Evolutionary conservation across 768 basidiomycete species (phyloP).

Genomic region (Asterophora lycoperdoides): DNA sequence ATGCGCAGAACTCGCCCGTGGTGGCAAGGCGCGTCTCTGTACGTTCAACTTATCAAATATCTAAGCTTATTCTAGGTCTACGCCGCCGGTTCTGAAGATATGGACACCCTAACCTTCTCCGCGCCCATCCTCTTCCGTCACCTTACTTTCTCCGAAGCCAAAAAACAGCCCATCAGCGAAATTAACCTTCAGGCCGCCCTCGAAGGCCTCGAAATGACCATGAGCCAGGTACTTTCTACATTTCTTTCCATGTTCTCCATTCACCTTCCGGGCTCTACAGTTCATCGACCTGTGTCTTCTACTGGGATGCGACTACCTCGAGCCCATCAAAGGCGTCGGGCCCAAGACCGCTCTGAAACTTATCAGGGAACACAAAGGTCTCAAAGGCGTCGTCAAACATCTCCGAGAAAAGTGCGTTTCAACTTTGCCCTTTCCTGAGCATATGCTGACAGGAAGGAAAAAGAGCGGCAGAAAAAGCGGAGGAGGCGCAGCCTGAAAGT

Average conservation of each 20-base stretch:
- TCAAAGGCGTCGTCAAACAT: slow-evolving; percentile 72
- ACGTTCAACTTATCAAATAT: neutral
- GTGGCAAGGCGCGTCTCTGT: slow-evolving; percentile 63
- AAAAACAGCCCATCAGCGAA: slow-evolving; percentile 94
- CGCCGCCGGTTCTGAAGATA: slow-evolving; percentile 97
- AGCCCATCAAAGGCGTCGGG: slow-evolving; percentile 96
- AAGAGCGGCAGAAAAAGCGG: slow-evolving; percentile 44
- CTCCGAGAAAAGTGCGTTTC: slow-evolving; percentile 66
- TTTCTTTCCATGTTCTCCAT: neutral
- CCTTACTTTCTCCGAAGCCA: slow-evolving; percentile 96
- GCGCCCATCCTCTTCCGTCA: slow-evolving; percentile 91
- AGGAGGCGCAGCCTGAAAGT: slow-evolving; percentile 26
- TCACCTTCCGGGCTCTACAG: slow-evolving; percentile 36
- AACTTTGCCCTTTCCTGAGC: neutral
- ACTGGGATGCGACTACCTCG: slow-evolving; percentile 96
- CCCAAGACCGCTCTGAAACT: slow-evolving; percentile 95
- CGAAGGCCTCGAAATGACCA: slow-evolving; percentile 86
- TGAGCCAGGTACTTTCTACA: slow-evolving; percentile 64
- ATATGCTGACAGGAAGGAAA: neutral
- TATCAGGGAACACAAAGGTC: slow-evolving; percentile 72
- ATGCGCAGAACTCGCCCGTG: slow-evolving; percentile 96
- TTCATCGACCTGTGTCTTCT: slow-evolving; percentile 96
- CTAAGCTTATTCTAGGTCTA: slow-evolving; percentile 58
- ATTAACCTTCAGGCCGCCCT: slow-evolving; percentile 80
- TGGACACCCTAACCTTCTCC: slow-evolving; percentile 98